Evolutionary conservation across 768 basidiomycete species (phyloP).

Genomic region (Phanerochaete sordida): DNA sequence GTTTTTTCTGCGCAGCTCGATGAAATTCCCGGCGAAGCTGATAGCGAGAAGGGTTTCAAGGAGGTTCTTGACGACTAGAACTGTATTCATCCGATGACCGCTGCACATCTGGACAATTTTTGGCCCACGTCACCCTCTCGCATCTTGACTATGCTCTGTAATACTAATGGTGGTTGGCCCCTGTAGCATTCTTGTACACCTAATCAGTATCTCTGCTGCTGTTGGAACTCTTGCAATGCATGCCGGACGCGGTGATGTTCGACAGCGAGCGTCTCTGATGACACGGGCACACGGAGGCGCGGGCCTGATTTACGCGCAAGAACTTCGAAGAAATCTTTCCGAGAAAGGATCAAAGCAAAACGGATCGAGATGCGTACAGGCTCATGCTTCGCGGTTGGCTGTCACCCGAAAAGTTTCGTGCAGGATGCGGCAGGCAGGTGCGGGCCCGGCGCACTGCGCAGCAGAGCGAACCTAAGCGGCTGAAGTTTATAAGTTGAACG

Average conservation of each 20-base stretch:
- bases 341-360: neutral
- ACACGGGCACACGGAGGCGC: neutral
- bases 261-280: neutral
- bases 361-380: neutral
- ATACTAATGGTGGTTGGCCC: neutral
- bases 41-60: constrained; percentile 56
- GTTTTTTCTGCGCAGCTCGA: constrained; percentile 37
- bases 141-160: neutral
- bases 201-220: neutral
- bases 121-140: neutral
- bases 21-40: constrained; percentile 62
- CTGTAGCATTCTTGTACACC: neutral
- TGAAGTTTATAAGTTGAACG: neutral
- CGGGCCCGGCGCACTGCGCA: neutral
- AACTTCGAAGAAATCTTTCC: neutral
- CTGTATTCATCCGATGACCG: too few species aligned
- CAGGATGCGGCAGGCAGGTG: neutral
- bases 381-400: neutral
- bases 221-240: neutral
- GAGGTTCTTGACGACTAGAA: constrained; percentile 27
- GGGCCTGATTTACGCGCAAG: neutral
- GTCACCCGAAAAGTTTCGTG: neutral
- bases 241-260: neutral
- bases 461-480: neutral
- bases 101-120: neutral